These are phyloP conservation scores for Coemansia sp. DNA, from an alignment of 192 early-diverging fungal species.

Conservation along the genomic window DNA sequence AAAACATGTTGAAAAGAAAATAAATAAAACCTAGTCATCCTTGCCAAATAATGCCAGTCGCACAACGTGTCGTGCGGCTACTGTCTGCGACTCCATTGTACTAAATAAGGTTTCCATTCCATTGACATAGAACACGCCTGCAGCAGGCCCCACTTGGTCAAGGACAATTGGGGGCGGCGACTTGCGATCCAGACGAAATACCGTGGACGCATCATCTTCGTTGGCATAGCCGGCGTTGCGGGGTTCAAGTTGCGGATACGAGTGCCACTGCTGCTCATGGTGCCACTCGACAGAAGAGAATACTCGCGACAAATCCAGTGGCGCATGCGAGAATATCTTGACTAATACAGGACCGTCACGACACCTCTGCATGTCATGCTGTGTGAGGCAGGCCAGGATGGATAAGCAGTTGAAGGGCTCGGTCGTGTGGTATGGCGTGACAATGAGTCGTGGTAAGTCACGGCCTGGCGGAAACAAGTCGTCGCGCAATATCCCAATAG, in stretches of 20 bases:
- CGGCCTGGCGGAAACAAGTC: conserved; percentile 17
- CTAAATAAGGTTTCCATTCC: conserved; percentile 38
- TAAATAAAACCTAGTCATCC: not conserved
- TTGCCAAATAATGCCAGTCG: conserved; percentile 17
- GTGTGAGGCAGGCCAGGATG: conserved; percentile 26
- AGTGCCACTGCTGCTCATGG: conserved; percentile 17
- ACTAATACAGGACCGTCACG: conserved; percentile 13
- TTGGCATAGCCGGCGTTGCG: conserved; percentile 16
- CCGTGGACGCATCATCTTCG: not conserved
- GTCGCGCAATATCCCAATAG: conserved; percentile 18
- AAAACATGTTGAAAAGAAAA: not conserved
- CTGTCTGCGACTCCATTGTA: conserved; percentile 44
- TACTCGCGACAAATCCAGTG: conserved; percentile 3
- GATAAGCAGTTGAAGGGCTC: conserved; percentile 37
- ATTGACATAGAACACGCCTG: conserved; percentile 25
- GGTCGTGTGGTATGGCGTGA: conserved; percentile 27
- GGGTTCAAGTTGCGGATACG: conserved; percentile 26
- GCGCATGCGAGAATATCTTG: conserved; percentile 33
- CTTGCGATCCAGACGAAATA: not conserved
- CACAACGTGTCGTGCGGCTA: conserved; percentile 27
- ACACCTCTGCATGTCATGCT: not conserved
- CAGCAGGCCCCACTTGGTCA: not conserved
- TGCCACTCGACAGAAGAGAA: conserved; percentile 22
- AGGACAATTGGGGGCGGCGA: conserved; percentile 25
- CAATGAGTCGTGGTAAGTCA: conserved; percentile 17